Evolutionary conservation across 75 land plant species (phyloP), one percentile per base, ranked within the genome.

Genomic region (Selaginella moellendorffii): DNA sequence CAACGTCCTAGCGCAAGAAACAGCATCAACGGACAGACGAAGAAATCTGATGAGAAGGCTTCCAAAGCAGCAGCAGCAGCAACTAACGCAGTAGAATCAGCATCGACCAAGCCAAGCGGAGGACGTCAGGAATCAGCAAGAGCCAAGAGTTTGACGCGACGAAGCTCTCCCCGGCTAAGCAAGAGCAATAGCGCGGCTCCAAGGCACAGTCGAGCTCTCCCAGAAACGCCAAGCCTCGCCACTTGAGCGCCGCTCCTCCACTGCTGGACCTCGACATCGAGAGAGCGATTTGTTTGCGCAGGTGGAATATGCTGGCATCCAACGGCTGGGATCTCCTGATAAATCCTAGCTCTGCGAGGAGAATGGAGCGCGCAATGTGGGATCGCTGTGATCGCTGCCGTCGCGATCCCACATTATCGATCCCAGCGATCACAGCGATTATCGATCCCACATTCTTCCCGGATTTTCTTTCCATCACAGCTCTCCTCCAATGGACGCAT

Each of bases 231-330:
- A 36, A 36, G 46, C 5, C 10, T 74, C 77, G 0, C 74, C 72
- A 0, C 54, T 69, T 0, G 12, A 26, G 65, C 23, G 53, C 59
- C 61, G 2, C 17, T 1, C 1, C 28, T 68, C 78, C 29, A n/a
- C n/a, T n/a, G n/a, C 77, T 82, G 17, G 73, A 82, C 58, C 77
- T 82, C 31, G 81, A 80, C 29, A 80, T 85, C 51, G 85, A 88
- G 46, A 71, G 79, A 28, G 54, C 72, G 23, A 82, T 84, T 52
- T n/a, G n/a, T n/a, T n/a, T n/a, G n/a, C n/a, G n/a, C n/a, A n/a
- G n/a, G n/a, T n/a, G n/a, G n/a, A n/a, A n/a, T n/a, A n/a, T n/a
- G n/a, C n/a, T n/a, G n/a, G n/a, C n/a, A n/a, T n/a, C n/a, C n/a
- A n/a, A n/a, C n/a, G n/a, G n/a, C n/a, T n/a, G n/a, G n/a, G n/a